phyloP scores from a whole-genome alignment of 2,329 filamentous ascomycete genomes.

The Mycosphaerella arachidis region DNA sequence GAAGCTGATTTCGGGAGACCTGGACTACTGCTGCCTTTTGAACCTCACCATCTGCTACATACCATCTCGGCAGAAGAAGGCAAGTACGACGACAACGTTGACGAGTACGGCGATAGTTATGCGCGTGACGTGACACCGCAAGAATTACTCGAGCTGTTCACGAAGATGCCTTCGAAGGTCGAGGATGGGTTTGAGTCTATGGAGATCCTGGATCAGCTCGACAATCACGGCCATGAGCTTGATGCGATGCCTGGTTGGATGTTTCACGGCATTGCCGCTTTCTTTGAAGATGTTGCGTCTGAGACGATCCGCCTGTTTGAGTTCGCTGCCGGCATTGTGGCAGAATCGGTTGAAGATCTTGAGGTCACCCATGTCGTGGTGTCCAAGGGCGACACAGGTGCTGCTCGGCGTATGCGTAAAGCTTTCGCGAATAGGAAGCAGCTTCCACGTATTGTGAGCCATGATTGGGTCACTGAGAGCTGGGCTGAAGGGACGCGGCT shows the following conservation, averaged over 20 bases:
- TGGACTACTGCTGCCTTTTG: conserved; percentile 60
- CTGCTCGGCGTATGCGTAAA: conserved; percentile 24
- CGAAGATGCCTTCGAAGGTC: conserved; percentile 50
- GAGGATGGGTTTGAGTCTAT: conserved; percentile 43
- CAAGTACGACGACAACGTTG: conserved; percentile 59
- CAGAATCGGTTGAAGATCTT: conserved; percentile 47
- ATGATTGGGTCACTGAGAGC: conserved; percentile 71
- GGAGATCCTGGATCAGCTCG: conserved; percentile 53
- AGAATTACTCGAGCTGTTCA: conserved; percentile 55
- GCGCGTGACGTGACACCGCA: conserved; percentile 61
- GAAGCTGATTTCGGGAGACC: conserved; percentile 51
- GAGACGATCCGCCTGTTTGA: conserved; percentile 31
- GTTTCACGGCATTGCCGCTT: conserved; percentile 46
- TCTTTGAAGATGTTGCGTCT: conserved; percentile 39
- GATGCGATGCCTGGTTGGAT: conserved; percentile 49
- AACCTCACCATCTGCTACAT: conserved; percentile 68
- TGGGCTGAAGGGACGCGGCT: conserved; percentile 75
- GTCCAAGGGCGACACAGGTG: conserved; percentile 38
- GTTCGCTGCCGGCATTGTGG: conserved; percentile 66
- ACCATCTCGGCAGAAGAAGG: conserved; percentile 54
- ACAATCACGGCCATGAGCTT: conserved; percentile 53
- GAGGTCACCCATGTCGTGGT: conserved; percentile 69
- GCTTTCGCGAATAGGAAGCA: conserved; percentile 26
- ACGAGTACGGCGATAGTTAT: conserved; percentile 80
- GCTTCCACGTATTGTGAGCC: conserved; percentile 65